Evolutionary conservation across 768 basidiomycete genomes (phyloP).

Genomic region (Lactarius quietus): DNA sequence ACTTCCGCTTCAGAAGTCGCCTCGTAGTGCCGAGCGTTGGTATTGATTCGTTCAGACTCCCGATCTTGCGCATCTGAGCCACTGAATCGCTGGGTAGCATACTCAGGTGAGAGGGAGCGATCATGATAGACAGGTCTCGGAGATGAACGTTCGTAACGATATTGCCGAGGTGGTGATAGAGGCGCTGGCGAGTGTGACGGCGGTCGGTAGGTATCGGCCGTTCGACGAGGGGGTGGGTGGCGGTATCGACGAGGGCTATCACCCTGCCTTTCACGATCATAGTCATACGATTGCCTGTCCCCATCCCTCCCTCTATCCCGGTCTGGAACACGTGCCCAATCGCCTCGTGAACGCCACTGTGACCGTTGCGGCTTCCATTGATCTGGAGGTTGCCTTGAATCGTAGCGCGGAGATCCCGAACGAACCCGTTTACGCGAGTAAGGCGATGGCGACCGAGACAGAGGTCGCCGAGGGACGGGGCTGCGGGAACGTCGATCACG

Average conservation of each 20-base stretch:
- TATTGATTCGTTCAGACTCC: not conserved
- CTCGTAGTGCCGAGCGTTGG: not conserved
- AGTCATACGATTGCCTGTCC: not conserved
- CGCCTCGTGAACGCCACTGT: not conserved
- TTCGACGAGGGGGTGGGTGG: not conserved
- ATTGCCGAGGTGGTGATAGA: constrained; percentile 3
- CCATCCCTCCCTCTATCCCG: not conserved
- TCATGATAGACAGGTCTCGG: not conserved
- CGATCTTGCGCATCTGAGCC: not conserved
- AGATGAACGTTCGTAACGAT: not conserved
- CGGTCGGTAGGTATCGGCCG: not conserved
- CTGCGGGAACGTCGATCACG: constrained; percentile 9
- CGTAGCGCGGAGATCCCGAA: constrained; percentile 8
- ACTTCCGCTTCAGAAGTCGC: not conserved
- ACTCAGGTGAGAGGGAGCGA: not conserved
- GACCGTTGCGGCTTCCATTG: not conserved
- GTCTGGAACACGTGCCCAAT: not conserved
- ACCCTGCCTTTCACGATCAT: constrained; percentile 1
- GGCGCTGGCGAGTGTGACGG: constrained; percentile 5
- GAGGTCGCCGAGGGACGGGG: not conserved
- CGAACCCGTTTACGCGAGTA: constrained; percentile 14
- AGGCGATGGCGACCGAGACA: constrained; percentile 14
- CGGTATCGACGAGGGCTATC: constrained; percentile 2
- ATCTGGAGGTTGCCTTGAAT: not conserved
- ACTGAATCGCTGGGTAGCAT: not conserved